Base-by-base conservation (phyloP, 2,329 filamentous ascomycete genomes). In the Epicoccum sorghinum region DNA sequence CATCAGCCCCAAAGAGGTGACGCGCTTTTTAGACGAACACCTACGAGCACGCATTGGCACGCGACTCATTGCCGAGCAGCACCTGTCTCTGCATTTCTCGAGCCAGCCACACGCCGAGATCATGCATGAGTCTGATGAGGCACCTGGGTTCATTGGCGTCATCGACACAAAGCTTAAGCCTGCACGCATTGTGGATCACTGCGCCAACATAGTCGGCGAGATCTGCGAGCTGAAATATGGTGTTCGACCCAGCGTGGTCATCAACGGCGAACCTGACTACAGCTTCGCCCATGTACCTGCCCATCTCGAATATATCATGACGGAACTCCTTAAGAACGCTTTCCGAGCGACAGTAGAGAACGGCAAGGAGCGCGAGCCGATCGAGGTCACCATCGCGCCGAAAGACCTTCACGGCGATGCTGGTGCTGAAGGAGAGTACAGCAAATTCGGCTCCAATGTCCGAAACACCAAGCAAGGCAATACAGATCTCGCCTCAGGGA, bases 191-290 rank as follows among this genome's bases (percentile, higher is more conserved):
- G 86, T 98, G 38, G 87, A 93, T 64, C 84, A 86, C 6, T 98
- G 93, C 75, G 93, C 93, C 47, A 87, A 88, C 55, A 96, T 95
- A 58, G 95, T 99, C 0, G 91, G 90, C 35, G 95, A 98, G 69
- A 96, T 98, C 57, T 98, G 93, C 78, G 95, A 98, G 79, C 83
- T 97, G 32, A 93, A 95, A 58, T 99, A 99, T 70, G 95, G 95
- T 46, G 86, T 96, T 1, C 86, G 95, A 0, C 95, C 95, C 0
- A 83, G 82, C 2, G 83, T 96, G 67, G 78, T 88, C 41, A 89
- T 99, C 66, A 89, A 93, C 62, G 95, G 95, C 60, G 89, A 96
- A 71, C 87, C 89, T 0, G 87, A 89, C 46, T 91, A 93, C n/a
- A 88, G 87, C 0, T 96, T 99, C 70, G 92, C 93, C 18, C 95